Evolutionary conservation across 2,329 filamentous ascomycete genomes (phyloP).

Genomic region (Fusarium camptoceras): DNA sequence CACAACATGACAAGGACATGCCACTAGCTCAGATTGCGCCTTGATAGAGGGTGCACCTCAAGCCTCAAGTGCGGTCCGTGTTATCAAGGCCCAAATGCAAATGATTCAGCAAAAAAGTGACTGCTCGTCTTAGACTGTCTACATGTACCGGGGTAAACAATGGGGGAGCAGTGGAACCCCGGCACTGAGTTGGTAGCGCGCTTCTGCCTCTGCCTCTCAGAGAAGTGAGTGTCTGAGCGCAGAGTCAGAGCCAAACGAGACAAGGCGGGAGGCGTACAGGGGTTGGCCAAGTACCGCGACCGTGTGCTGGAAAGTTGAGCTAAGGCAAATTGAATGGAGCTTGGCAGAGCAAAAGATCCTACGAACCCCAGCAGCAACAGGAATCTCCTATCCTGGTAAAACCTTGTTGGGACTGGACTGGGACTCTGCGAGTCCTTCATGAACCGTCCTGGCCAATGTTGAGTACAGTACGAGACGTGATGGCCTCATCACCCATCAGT

Average conservation of each 20-base stretch:
- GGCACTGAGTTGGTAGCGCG: slow-evolving; percentile 43
- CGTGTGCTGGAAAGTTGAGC: slow-evolving; percentile 19
- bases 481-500: slow-evolving; percentile 14
- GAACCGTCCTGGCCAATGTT: slow-evolving; percentile 4
- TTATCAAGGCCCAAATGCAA: slow-evolving; percentile 9
- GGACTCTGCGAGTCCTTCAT: neutral
- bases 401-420: slow-evolving; percentile 19
- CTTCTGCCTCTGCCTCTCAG: slow-evolving; percentile 21
- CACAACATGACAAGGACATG: slow-evolving; percentile 20
- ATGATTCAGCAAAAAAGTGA: slow-evolving; percentile 30
- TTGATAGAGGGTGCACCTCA: slow-evolving; percentile 19
- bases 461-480: neutral
- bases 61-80: slow-evolving; percentile 5
- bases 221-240: slow-evolving; percentile 4
- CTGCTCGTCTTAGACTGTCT: slow-evolving; percentile 16
- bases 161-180: slow-evolving; percentile 35
- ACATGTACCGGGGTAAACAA: slow-evolving; percentile 29
- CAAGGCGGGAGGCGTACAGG: slow-evolving; percentile 38
- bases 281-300: slow-evolving; percentile 38
- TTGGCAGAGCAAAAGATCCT: slow-evolving; percentile 38
- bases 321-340: slow-evolving; percentile 31
- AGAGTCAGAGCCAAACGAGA: slow-evolving; percentile 16
- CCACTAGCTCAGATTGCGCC: slow-evolving; percentile 7
- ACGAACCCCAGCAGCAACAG: slow-evolving; percentile 17
- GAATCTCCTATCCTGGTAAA: slow-evolving; percentile 19